Evolutionary conservation across 257 asterid species (phyloP), one percentile per base, ranked within the genome.

Genomic region (Salvia splendens): DNA sequence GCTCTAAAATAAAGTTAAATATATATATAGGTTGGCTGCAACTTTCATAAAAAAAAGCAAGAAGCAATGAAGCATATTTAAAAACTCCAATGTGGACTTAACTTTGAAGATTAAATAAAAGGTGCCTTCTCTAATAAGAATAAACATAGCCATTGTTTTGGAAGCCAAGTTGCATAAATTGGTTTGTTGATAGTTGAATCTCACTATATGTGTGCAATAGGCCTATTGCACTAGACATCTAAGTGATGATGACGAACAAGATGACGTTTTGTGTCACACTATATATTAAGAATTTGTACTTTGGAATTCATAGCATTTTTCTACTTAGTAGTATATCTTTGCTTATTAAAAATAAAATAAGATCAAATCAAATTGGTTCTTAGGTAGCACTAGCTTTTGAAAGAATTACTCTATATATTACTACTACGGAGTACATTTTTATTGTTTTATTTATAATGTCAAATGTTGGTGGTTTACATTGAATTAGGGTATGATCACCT

Each of bases 221-320:
- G 11, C 48, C n/a, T 28, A 56, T 58, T 52, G 45, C 20, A 16
- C 15, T 49, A 35, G 3, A 14, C 2, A 45, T 32, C 35, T 35
- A 38, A 49, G 59, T 77, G 81, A 68, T 64, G 73, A 12, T 68
- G 76, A 73, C 70, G 66, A 8, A 11, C 3, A 53, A 68, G 45
- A 15, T 77, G 78, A 72, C 73, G 73, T 56, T 56, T 8, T 36
- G 8, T 24, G 12, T 33, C 2, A 32, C 30, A 24, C 30, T 24
- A 24, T 24, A 24, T 24, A 24, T 24, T 24, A 24, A 20, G 11
- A 32, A 58, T 61, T 53, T 66, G 8, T 16, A 15, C 47, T 3
- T 51, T 28, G 28, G 15, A 47, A 12, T 5, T 60, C 61, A 10
- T 20, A 53, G 17, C 33, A 59, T 49, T 70, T 70, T 70, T 61